Conservation (phyloP, 495 filamentous ascomycete species). For the Penicillium paradoxum region DNA sequence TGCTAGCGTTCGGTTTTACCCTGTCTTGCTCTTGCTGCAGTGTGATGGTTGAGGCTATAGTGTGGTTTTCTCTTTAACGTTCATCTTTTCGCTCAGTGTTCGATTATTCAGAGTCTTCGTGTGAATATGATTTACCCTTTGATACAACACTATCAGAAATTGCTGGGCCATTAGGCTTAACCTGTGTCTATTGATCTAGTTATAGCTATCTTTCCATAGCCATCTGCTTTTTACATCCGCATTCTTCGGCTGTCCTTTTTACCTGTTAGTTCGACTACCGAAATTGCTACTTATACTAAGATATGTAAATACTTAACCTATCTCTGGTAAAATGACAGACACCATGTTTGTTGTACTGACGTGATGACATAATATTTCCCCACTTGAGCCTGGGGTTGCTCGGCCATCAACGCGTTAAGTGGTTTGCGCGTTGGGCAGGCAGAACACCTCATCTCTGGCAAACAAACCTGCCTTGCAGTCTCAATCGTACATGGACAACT, state of each 20-base stretch:
- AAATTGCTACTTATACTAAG: too few species aligned
- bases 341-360: too few species aligned
- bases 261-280: too few species aligned
- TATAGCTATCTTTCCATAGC: too few species aligned
- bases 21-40: background rate
- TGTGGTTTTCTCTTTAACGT: background rate
- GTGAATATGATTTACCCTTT: conserved; percentile 15
- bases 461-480: background rate
- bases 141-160: background rate
- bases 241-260: too few species aligned
- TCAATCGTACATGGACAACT: background rate
- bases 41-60: conserved; percentile 5
- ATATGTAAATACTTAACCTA: too few species aligned
- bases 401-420: conserved; percentile 34
- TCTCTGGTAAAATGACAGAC: too few species aligned
- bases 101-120: conserved; percentile 12
- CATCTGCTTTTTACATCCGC: too few species aligned
- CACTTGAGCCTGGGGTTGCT: conserved; percentile 19
- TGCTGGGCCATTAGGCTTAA: too few species aligned
- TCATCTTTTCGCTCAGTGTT: background rate
- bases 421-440: conserved; percentile 26
- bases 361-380: conserved; percentile 10
- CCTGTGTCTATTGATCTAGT: too few species aligned
- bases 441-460: background rate
- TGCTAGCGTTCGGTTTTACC: conserved; percentile 4